Evolutionary conservation across 129 eudicot genomes (phyloP), one percentile per base, ranked within the genome.

Genomic region (Centaurea solstitialis): DNA sequence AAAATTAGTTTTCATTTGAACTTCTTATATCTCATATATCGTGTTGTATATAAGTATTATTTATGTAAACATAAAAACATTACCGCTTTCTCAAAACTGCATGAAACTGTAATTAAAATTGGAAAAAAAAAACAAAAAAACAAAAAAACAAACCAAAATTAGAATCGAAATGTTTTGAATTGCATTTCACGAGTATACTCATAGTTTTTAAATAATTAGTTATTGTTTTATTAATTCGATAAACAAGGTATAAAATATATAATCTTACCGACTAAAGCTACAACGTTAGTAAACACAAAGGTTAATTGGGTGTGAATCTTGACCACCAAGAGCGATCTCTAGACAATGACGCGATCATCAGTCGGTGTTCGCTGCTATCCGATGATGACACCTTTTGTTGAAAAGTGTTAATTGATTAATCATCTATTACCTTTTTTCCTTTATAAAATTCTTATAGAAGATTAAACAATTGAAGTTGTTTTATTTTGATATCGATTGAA

Each of bases 391-490:
- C 33, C 18, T 40, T 72, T 39, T n/a, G 13, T 39, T 41, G 47
- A 72, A 40, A 72, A 72, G 76, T 40, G 61, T 72, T 21, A 0
- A 40, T 72, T 71, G 9, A 10, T 71, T 70, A 70, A 39, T 70
- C 50, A 5, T 57, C 9, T 13, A 57, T 15, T 53, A 53, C 7
- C 7, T 4, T 17, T 17, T 5, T 57, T 17, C 3, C 15, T 47
- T 17, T 69, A 13, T 18, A 7, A 35, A 15, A 72, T 72, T 40
- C 18, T 10, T 39, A 20, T 40, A 40, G 18, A 39, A 72, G 12
- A 41, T 70, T 22, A 37, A 70, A 70, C 12, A 70, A 70, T 37
- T 70, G 6, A 20, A 21, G 18, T 13, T 18, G 22, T 70, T 8
- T 37, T 7, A 22, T 15, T 17, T 70, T 70, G 50, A 33, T 70